Conservation (phyloP, 2,329 filamentous ascomycete species). For the Zasmidium cellare region DNA sequence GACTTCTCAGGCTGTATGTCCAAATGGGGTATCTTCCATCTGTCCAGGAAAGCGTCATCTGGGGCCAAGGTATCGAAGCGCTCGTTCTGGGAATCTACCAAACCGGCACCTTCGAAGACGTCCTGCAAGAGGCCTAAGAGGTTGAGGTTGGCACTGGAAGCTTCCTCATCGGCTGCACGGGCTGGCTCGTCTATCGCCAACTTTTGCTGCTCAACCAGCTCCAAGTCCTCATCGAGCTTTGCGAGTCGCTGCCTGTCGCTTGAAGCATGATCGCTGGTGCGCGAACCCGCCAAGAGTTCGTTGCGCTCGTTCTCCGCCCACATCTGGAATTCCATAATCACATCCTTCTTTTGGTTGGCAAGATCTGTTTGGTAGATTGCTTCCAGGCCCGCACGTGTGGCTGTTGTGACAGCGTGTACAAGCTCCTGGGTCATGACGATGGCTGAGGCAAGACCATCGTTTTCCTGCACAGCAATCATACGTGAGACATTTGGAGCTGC, state of each 20-base stretch:
- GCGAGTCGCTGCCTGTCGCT: too few species aligned
- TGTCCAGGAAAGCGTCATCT: neutral
- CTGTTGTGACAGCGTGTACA: neutral
- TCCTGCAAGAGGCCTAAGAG: neutral
- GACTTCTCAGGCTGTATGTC: too few species aligned
- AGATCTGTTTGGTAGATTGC: neutral
- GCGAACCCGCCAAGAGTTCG: too few species aligned
- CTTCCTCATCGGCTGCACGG: neutral
- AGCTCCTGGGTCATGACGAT: neutral
- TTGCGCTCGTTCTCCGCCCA: too few species aligned
- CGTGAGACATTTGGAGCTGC: too few species aligned
- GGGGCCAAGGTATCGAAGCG: neutral
- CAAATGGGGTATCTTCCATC: neutral
- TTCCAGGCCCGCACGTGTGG: neutral
- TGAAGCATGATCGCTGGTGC: too few species aligned
- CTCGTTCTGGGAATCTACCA: neutral
- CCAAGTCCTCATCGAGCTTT: too few species aligned
- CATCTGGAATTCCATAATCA: too few species aligned
- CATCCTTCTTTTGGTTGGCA: neutral
- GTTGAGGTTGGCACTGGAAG: neutral
- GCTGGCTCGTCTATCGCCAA: neutral
- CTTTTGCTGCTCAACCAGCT: too few species aligned
- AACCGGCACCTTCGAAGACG: neutral
- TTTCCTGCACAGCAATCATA: neutral
- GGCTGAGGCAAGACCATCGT: neutral